Evolutionary conservation across 768 basidiomycete genomes (phyloP).

Genomic region (Serendipita sp.): DNA sequence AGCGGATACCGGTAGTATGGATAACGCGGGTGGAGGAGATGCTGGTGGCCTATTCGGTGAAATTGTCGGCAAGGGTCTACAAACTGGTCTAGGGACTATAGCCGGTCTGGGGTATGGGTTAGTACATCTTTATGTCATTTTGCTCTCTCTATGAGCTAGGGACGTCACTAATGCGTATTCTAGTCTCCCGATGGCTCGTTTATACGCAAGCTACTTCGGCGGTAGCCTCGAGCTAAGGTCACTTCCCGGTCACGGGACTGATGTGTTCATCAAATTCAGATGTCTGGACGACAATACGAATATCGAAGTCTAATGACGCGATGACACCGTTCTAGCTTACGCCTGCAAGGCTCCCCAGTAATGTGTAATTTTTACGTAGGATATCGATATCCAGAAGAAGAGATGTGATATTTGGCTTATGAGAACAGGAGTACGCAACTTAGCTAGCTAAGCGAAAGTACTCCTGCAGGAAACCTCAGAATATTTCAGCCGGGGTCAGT

Average conservation of each 20-base stretch:
- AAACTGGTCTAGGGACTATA: conserved; percentile 75
- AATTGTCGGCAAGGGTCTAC: conserved; percentile 60
- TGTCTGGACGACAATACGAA: conserved; percentile 38
- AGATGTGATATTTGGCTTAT: too few relatives aligned
- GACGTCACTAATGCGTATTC: not conserved
- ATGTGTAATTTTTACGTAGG: not conserved
- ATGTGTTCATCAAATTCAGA: conserved; percentile 39
- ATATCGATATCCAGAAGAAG: not conserved
- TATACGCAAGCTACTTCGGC: conserved; percentile 54
- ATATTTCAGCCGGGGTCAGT: not conserved
- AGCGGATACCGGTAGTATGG: conserved; percentile 31
- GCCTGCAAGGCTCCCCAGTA: not conserved
- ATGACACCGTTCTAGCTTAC: not conserved
- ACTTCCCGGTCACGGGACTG: conserved; percentile 49
- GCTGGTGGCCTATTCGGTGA: conserved; percentile 53
- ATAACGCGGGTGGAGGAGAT: conserved; percentile 20
- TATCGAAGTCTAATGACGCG: conserved; percentile 27
- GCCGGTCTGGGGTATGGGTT: conserved; percentile 76
- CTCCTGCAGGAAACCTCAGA: not conserved
- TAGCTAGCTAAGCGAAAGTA: not conserved
- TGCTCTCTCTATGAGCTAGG: not conserved
- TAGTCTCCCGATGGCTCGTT: conserved; percentile 15
- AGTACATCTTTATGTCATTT: conserved; percentile 8
- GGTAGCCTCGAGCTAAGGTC: conserved; percentile 70
- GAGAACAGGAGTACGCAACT: too few relatives aligned